Evolutionary conservation across 495 filamentous ascomycete species (phyloP).

Genomic region (Aspergillus taichungensis): DNA sequence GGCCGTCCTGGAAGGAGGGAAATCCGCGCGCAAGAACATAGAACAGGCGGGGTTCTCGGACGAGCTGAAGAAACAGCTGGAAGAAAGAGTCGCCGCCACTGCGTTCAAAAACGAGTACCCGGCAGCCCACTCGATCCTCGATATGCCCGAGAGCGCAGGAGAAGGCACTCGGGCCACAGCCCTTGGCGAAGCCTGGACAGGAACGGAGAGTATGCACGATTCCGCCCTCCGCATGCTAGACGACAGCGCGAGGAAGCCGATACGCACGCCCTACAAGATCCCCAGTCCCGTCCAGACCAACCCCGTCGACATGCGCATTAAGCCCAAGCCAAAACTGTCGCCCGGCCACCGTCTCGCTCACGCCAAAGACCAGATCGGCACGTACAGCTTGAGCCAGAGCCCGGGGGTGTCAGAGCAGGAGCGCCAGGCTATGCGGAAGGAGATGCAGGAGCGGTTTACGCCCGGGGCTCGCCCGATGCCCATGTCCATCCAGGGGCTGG

Average conservation of each 20-base stretch:
- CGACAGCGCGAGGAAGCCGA: conserved; percentile 64
- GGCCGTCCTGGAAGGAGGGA: conserved; percentile 59
- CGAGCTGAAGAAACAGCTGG: conserved; percentile 66
- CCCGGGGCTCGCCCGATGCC: conserved; percentile 69
- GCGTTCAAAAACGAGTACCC: conserved; percentile 64
- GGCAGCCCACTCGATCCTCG: conserved; percentile 55
- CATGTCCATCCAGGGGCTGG: conserved; percentile 66
- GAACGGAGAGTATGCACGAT: conserved; percentile 64
- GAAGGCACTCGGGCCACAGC: conserved; percentile 66
- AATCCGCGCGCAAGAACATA: conserved; percentile 63
- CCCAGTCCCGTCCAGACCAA: conserved; percentile 27
- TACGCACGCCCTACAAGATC: conserved; percentile 46
- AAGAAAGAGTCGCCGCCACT: conserved; percentile 62
- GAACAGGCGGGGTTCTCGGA: conserved; percentile 81
- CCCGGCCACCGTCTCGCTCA: conserved; percentile 56
- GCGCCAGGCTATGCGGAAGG: conserved; percentile 53
- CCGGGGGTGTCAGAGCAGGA: conserved; percentile 57
- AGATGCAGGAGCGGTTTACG: conserved; percentile 73
- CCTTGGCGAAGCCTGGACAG: conserved; percentile 66
- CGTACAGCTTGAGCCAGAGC: conserved; percentile 58
- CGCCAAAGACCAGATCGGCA: conserved; percentile 68
- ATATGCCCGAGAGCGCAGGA: conserved; percentile 57
- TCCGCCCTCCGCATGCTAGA: conserved; percentile 79
- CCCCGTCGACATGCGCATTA: conserved; percentile 53
- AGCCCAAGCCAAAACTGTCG: conserved; percentile 32